Evolutionary conservation across 345 rosid species (phyloP).

Genomic region (Capsella bursapastoris): DNA sequence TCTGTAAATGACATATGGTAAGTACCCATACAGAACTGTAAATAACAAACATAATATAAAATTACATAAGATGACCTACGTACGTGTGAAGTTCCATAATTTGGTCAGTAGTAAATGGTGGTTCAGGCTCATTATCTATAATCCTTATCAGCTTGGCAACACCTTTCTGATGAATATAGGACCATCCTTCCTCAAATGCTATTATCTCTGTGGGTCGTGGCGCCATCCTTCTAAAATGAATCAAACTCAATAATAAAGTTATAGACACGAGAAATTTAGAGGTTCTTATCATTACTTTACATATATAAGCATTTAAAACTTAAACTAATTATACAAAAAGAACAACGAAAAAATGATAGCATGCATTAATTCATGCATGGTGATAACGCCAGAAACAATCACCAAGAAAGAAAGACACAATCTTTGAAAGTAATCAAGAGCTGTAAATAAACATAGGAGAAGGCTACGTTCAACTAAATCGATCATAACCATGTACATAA

Average conservation of each 20-base stretch:
- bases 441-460: too few relatives aligned
- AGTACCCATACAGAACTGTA: not conserved
- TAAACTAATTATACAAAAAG: too few relatives aligned
- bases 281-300: too few relatives aligned
- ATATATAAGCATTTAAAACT: too few relatives aligned
- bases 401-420: not conserved
- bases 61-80: conserved; percentile 26
- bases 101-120: conserved; percentile 51
- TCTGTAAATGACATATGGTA: conserved; percentile 11
- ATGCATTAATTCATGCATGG: too few relatives aligned
- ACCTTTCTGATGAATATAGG: conserved; percentile 52
- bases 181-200: conserved; percentile 61
- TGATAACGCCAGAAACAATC: not conserved
- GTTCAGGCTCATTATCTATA: conserved; percentile 57
- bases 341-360: not conserved
- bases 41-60: too few relatives aligned
- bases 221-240: too few relatives aligned
- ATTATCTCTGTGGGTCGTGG: not conserved
- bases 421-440: not conserved
- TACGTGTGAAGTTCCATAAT: conserved; percentile 62
- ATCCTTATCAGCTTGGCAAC: conserved; percentile 57
- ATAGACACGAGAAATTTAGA: too few relatives aligned
- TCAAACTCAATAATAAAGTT: too few relatives aligned
- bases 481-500: too few relatives aligned
- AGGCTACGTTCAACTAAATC: too few relatives aligned